These are phyloP conservation scores for Penicillium griseofulvum DNA, from an alignment of 2,329 filamentous ascomycete species.

Conservation along the genomic window DNA sequence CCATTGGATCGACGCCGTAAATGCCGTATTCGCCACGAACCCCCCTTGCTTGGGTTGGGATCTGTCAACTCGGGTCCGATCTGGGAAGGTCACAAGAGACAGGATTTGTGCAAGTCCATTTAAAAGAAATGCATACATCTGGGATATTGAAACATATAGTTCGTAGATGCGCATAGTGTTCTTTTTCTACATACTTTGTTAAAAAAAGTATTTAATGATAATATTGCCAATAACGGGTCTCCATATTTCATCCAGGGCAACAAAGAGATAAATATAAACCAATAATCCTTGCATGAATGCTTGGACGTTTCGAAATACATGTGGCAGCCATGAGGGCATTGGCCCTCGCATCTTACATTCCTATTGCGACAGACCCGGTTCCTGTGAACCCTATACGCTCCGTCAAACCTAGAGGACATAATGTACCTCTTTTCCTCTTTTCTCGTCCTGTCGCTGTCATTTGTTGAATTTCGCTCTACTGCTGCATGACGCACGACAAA, in stretches of 20 bases:
- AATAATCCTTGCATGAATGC: conserved; percentile 5
- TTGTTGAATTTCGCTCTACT: background rate
- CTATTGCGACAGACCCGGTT: conserved; percentile 3
- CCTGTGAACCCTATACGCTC: conserved; percentile 7
- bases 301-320: conserved; percentile 10
- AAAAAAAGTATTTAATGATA: background rate
- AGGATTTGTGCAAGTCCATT: background rate
- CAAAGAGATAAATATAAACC: background rate
- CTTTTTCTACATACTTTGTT: background rate
- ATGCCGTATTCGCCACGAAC: background rate
- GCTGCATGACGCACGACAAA: background rate
- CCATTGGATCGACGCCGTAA: conserved; percentile 1
- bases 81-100: conserved; percentile 9
- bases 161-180: background rate
- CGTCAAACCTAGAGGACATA: background rate
- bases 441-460: background rate
- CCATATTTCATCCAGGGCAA: background rate
- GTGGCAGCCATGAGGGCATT: conserved; percentile 27
- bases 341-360: conserved; percentile 22
- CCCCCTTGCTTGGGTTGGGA: conserved; percentile 18
- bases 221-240: conserved; percentile 14
- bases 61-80: conserved; percentile 6
- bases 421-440: conserved; percentile 4
- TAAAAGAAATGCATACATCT: background rate
- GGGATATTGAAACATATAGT: too few species aligned